These are phyloP conservation scores for Ceratocystis papillata DNA, from an alignment of 2,329 filamentous ascomycete species.

Conservation along the genomic window DNA sequence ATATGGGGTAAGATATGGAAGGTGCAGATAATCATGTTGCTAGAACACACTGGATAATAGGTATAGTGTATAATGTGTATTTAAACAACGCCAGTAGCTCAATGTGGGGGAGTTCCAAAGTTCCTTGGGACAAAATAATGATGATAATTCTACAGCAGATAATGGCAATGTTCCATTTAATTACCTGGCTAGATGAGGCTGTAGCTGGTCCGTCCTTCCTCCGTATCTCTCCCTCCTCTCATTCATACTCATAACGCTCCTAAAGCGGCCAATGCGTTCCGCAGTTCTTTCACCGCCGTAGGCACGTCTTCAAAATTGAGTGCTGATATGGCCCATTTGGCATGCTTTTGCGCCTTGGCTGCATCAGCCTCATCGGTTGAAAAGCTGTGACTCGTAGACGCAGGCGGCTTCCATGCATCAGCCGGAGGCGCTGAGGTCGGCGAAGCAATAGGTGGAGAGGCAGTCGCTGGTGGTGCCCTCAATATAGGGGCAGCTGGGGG, in stretches of 20 bases:
- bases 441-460: constrained; percentile 22
- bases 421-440: not conserved
- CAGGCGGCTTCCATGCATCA: not conserved
- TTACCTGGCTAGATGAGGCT: not conserved
- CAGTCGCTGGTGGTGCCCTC: constrained; percentile 26
- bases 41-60: not conserved
- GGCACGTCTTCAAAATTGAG: constrained; percentile 91
- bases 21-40: not conserved
- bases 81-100: not conserved
- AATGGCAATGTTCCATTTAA: not conserved
- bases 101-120: not conserved
- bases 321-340: constrained; percentile 92
- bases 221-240: too few species aligned
- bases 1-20: not conserved
- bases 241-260: constrained; percentile 45
- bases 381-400: constrained; percentile 11
- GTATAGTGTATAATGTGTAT: constrained; percentile 13
- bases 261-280: constrained; percentile 58
- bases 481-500: constrained; percentile 22
- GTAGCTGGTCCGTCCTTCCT: not conserved
- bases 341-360: constrained; percentile 79
- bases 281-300: constrained; percentile 78
- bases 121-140: not conserved
- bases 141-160: not conserved
- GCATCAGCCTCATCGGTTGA: constrained; percentile 45